phyloP scores from a whole-genome alignment of 2,329 filamentous ascomycete genomes.

The Rachicladosporium sp. region DNA sequence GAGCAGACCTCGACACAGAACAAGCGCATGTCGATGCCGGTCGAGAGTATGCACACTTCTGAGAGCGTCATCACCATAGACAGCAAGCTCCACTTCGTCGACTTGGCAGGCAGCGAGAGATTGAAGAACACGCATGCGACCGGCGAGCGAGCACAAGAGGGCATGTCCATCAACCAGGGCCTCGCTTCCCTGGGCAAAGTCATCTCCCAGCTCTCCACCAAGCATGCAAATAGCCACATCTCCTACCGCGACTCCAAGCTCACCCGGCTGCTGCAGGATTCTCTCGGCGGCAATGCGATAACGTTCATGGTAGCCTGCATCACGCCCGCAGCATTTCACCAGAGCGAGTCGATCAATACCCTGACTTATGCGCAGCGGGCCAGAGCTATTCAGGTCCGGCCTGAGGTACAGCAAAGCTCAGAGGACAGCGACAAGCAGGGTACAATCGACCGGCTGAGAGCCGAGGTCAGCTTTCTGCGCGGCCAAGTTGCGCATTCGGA shows the following conservation, averaged over 20 bases:
- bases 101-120: conserved; percentile 90
- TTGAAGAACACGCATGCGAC: conserved; percentile 95
- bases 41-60: conserved; percentile 50
- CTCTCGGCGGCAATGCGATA: conserved; percentile 88
- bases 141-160: conserved; percentile 85
- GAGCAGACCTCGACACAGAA: conserved; percentile 50
- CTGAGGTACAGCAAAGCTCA: conserved; percentile 76
- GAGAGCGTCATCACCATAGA: conserved; percentile 71
- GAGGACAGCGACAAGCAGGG: conserved; percentile 92
- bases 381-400: conserved; percentile 93
- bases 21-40: conserved; percentile 75
- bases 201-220: conserved; percentile 91
- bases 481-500: conserved; percentile 88
- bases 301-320: conserved; percentile 99
- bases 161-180: conserved; percentile 95
- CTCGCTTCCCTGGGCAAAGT: conserved; percentile 93
- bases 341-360: conserved; percentile 95
- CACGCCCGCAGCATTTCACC: conserved; percentile 88
- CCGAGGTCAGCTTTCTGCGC: conserved; percentile 83
- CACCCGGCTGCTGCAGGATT: conserved; percentile 89
- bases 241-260: conserved; percentile 98
- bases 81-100: conserved; percentile 97
- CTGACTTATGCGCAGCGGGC: conserved; percentile 92
- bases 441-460: conserved; percentile 82
- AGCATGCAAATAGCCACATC: conserved; percentile 75